These are phyloP conservation scores for Lactarius psammicola DNA, from an alignment of 768 basidiomycete species.

Conservation along the genomic window DNA sequence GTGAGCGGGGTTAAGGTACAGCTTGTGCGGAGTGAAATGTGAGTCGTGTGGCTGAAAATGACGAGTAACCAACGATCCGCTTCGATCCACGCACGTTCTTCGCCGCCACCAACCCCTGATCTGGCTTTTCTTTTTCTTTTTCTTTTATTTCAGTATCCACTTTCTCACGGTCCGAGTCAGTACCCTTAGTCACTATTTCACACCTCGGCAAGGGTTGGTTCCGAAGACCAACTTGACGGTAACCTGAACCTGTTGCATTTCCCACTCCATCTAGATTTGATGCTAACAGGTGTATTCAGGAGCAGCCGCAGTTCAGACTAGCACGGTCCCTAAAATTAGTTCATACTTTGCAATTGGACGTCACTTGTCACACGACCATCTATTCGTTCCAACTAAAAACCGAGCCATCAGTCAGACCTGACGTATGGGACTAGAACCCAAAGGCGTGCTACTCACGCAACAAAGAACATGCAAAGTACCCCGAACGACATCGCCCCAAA, in stretches of 20 bases:
- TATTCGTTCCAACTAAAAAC: constrained; percentile 74
- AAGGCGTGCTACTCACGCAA: constrained; percentile 63
- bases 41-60: constrained; percentile 43
- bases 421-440: constrained; percentile 13
- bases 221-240: no score
- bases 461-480: constrained; percentile 87
- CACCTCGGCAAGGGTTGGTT: background rate
- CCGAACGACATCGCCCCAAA: constrained; percentile 91
- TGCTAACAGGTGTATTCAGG: background rate
- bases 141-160: background rate
- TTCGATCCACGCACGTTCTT: constrained; percentile 41
- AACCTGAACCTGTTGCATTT: no score
- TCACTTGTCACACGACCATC: constrained; percentile 27
- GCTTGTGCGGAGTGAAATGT: background rate
- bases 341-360: background rate
- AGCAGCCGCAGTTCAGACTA: constrained; percentile 4
- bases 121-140: background rate
- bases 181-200: background rate
- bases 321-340: constrained; percentile 13
- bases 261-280: constrained; percentile 17
- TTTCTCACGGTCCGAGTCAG: background rate
- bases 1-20: constrained; percentile 13
- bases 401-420: constrained; percentile 23
- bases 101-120: constrained; percentile 29
- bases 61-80: constrained; percentile 34